Evolutionary conservation across 352 stramenopile genomes (phyloP), one percentile per base, ranked within the genome.

Genomic region (Globisporangium abappressorium): DNA sequence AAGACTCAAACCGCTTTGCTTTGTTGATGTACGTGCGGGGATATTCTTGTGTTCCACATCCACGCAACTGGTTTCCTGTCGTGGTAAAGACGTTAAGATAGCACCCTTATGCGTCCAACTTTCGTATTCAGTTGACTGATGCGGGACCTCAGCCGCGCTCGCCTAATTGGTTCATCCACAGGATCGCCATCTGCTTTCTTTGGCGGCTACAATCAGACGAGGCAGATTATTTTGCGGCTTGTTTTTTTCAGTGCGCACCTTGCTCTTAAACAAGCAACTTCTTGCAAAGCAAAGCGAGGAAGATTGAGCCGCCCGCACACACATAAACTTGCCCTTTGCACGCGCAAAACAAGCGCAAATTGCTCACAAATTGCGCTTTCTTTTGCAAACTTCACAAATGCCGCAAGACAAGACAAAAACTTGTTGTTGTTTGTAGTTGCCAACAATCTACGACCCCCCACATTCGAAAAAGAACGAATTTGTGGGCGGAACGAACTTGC

Each of bases 391-490:
- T 51, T 22, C 43, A 11, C 41, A n/a, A 12, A 9, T 12, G 43
- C 43, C 5, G 43, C 15, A 24, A 51, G 43, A 51, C 43, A 24
- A 51, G 43, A n/a, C 43, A 51, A 51, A 51, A 24, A 18, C 43
- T 57, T 34, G 12, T 14, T 22, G 47, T 20, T 34, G 49, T 20
- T 46, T 46, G 12, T 46, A 57, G 43, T 24, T 51, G 43, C 18
- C 20, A n/a, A 20, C 55, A 61, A 61, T 61, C 46, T 61, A 30
- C 28, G 55, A 49, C 15, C 41, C 8, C 54, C 55, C 28, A 22
- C 18, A 61, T 61, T 61, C 28, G 30, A 61, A 61, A 61, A 61
- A 22, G 55, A 61, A 61, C 55, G 20, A 24, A 24, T 61, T 41
- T n/a, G 36, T 6, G 55, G 55, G 30, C 15, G 33, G 55, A 46